Conservation (phyloP, 192 early-diverging fungal genomes). For the Rhizoclosmatium globosum region DNA sequence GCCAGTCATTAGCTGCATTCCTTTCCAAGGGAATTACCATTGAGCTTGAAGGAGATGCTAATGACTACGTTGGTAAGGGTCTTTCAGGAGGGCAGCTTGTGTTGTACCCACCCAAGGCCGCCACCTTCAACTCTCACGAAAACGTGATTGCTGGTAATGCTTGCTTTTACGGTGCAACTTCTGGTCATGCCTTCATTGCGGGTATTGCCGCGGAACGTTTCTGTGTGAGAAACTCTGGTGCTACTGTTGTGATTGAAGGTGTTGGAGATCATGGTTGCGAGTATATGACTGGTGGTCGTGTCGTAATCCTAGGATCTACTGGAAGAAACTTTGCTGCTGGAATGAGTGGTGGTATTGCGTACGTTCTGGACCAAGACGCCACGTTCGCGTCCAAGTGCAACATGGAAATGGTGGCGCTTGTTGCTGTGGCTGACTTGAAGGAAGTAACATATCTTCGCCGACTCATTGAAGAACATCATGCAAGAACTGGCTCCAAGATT, state of each 20-base stretch:
- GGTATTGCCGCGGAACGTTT: constrained; percentile 98
- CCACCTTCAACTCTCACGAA: constrained; percentile 79
- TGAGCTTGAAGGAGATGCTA: constrained; percentile 96
- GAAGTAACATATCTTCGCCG: constrained; percentile 81
- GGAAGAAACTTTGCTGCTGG: constrained; percentile 99
- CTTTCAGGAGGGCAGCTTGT: constrained; percentile 91
- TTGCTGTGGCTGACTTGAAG: constrained; percentile 77
- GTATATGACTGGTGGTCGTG: constrained; percentile 99
- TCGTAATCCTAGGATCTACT: constrained; percentile 85
- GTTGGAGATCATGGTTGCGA: constrained; percentile 99
- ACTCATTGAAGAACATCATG: constrained; percentile 82
- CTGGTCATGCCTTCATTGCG: constrained; percentile 88
- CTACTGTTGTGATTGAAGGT: constrained; percentile 93
- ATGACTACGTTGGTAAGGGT: constrained; percentile 99
- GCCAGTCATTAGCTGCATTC: constrained; percentile 96
- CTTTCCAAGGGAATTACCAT: constrained; percentile 88
- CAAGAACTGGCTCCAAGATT: constrained; percentile 80
- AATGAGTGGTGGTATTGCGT: constrained; percentile 98
- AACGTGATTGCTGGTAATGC: constrained; percentile 98
- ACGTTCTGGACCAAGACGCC: constrained; percentile 78
- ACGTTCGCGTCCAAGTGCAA: constrained; percentile 81
- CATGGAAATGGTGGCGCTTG: constrained; percentile 90
- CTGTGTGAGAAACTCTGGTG: constrained; percentile 98
- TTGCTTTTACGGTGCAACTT: constrained; percentile 96
- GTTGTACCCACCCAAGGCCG: constrained; percentile 87